Evolutionary conservation across 768 basidiomycete genomes (phyloP).

Genomic region (Paxillus rubicundulus): DNA sequence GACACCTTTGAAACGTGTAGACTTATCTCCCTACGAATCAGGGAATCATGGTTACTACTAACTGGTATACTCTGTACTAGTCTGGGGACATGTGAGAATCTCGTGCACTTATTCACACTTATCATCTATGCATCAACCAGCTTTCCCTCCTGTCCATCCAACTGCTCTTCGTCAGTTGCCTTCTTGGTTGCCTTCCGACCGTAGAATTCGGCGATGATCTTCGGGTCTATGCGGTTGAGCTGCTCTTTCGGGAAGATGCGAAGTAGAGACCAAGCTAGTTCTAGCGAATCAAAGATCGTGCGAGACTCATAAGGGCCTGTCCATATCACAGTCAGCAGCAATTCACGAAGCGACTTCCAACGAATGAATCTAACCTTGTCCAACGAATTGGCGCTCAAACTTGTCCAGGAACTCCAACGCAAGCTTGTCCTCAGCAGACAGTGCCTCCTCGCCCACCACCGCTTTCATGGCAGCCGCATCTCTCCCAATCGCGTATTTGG

Average conservation of each 20-base stretch:
- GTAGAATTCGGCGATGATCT: slow-evolving; percentile 94
- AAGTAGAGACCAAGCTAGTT: slow-evolving; percentile 94
- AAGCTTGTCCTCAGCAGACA: slow-evolving; percentile 92
- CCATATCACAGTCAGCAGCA: slow-evolving; percentile 9
- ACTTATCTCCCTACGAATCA: neutral
- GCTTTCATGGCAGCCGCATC: slow-evolving; percentile 99
- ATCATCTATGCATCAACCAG: slow-evolving; percentile 63
- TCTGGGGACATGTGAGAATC: neutral
- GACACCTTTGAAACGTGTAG: neutral
- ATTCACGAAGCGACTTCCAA: slow-evolving; percentile 6
- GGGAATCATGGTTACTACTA: neutral
- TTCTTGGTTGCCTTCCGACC: slow-evolving; percentile 76
- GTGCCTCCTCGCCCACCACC: slow-evolving; percentile 97
- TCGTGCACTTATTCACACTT: slow-evolving; percentile 7
- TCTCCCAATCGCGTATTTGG: slow-evolving; percentile 96
- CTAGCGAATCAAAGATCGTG: slow-evolving; percentile 94
- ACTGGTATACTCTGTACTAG: neutral
- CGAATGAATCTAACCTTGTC: slow-evolving; percentile 65
- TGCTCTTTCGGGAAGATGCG: slow-evolving; percentile 99
- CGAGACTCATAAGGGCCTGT: slow-evolving; percentile 91
- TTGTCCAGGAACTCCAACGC: slow-evolving; percentile 97
- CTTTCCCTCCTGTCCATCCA: slow-evolving; percentile 43
- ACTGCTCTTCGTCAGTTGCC: slow-evolving; percentile 44
- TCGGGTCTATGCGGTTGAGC: slow-evolving; percentile 95
- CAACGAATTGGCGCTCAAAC: slow-evolving; percentile 96